These are phyloP conservation scores for Mycena polygramma DNA, from an alignment of 768 basidiomycete genomes.

Conservation along the genomic window DNA sequence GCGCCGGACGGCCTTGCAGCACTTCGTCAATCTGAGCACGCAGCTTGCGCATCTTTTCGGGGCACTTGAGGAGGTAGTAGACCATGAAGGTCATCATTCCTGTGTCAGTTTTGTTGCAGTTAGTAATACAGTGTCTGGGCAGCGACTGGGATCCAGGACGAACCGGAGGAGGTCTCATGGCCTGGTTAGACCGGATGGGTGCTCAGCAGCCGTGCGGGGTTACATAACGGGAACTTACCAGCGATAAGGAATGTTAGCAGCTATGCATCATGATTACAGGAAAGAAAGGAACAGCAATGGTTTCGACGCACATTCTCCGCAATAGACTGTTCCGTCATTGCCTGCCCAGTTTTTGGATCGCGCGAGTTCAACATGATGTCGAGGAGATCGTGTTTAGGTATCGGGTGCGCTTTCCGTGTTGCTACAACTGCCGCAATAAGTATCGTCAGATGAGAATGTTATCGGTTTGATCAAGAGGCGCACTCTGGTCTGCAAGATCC, in stretches of 20 bases:
- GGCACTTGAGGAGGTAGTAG: slow-evolving; percentile 60
- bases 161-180: slow-evolving; percentile 43
- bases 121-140: too few relatives aligned
- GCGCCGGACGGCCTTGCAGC: slow-evolving; percentile 54
- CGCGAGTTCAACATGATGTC: slow-evolving; percentile 59
- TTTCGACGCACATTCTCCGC: slow-evolving; percentile 54
- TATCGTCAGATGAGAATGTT: too few relatives aligned
- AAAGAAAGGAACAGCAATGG: too few relatives aligned
- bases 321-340: slow-evolving; percentile 57
- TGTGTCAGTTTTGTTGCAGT: too few relatives aligned
- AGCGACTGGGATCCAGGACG: too few relatives aligned
- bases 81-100: slow-evolving; percentile 58
- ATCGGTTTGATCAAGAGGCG: too few relatives aligned
- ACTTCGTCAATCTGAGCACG: slow-evolving; percentile 62
- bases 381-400: slow-evolving; percentile 58
- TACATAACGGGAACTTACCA: slow-evolving; percentile 42
- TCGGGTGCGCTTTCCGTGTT: slow-evolving; percentile 53
- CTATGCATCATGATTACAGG: slow-evolving; percentile 35
- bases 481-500: slow-evolving; percentile 56
- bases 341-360: slow-evolving; percentile 59
- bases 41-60: slow-evolving; percentile 57
- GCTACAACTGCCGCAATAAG: slow-evolving; percentile 48
- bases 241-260: slow-evolving; percentile 66
- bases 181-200: too few relatives aligned
- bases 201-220: too few relatives aligned